phyloP scores from a whole-genome alignment of 352 stramenopile genomes.

The Poterioochromonas sp. region DNA sequence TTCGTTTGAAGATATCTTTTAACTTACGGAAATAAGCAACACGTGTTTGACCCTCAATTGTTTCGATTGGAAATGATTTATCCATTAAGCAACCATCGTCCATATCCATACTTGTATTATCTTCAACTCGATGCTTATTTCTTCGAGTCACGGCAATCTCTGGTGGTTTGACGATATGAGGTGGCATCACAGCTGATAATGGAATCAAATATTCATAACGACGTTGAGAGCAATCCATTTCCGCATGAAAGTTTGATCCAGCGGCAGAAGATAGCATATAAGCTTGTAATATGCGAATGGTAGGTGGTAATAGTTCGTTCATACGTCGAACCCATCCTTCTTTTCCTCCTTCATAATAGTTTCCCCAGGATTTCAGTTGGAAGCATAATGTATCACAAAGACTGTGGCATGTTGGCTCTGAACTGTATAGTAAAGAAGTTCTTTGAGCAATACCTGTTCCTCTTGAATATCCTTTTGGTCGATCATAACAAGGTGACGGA shows the following conservation, averaged over 20 bases:
- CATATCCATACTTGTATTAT: background rate
- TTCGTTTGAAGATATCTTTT: constrained; percentile 16
- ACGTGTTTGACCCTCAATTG: background rate
- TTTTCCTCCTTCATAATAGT: background rate
- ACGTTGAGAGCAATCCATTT: constrained; percentile 22
- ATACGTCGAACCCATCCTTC: background rate
- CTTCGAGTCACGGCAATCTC: background rate
- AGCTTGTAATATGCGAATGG: background rate
- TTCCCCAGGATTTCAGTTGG: background rate
- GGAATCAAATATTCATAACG: constrained; percentile 32
- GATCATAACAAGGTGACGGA: background rate
- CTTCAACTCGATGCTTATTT: background rate
- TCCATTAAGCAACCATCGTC: constrained; percentile 18
- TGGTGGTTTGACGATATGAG: background rate
- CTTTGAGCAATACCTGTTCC: background rate
- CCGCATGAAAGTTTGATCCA: constrained; percentile 13
- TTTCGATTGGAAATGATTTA: background rate
- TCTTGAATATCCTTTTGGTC: constrained; percentile 1
- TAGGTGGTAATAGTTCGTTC: constrained; percentile 2
- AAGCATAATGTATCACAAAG: constrained; percentile 19
- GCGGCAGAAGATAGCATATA: background rate
- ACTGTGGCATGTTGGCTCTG: constrained; percentile 4
- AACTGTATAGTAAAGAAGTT: background rate
- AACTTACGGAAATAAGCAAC: constrained; percentile 15
- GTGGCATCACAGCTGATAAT: background rate